A percentile compares a stretch with the other conserved stretches of the same genome.
These are phyloP conservation scores for Tranzscheliella williamsii DNA, from an alignment of 1,284 basidiomycete genomes.

Conservation along the genomic window DNA sequence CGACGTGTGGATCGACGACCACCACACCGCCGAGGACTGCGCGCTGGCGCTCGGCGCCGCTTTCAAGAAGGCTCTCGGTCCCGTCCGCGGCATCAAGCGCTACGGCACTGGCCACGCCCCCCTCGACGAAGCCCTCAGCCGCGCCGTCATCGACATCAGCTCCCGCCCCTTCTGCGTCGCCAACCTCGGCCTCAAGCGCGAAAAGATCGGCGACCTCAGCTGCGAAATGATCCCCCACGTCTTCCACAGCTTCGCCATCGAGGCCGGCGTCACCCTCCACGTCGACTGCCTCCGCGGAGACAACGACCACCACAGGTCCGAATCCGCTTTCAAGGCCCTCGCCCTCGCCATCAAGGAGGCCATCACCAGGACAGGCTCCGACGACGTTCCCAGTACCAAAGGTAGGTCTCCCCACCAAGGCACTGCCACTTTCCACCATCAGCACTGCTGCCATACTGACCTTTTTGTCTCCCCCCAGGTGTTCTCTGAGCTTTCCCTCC, in stretches of 20 bases:
- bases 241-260: constrained; percentile 89
- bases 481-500: too few species aligned
- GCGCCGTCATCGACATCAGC: constrained; percentile 97
- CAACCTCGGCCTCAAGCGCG: constrained; percentile 75
- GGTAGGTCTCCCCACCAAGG: too few species aligned
- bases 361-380: constrained; percentile 81
- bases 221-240: constrained; percentile 94
- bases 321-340: constrained; percentile 96
- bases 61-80: constrained; percentile 93
- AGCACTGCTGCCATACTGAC: too few species aligned
- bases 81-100: constrained; percentile 87
- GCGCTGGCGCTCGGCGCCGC: constrained; percentile 89
- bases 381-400: constrained; percentile 95
- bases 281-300: constrained; percentile 90
- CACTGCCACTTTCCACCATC: too few species aligned
- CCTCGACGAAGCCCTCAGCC: constrained; percentile 83
- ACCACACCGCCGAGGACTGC: constrained; percentile 94
- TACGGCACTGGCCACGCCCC: constrained; percentile 97
- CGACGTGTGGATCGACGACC: constrained; percentile 97
- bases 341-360: constrained; percentile 94
- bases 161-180: constrained; percentile 93
- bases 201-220: constrained; percentile 89
- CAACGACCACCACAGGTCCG: constrained; percentile 97
- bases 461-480: too few species aligned
- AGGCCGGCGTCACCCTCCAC: constrained; percentile 86